Conservation (phyloP, 1,284 basidiomycete species). For the Mycosarcoma maydis region DNA sequence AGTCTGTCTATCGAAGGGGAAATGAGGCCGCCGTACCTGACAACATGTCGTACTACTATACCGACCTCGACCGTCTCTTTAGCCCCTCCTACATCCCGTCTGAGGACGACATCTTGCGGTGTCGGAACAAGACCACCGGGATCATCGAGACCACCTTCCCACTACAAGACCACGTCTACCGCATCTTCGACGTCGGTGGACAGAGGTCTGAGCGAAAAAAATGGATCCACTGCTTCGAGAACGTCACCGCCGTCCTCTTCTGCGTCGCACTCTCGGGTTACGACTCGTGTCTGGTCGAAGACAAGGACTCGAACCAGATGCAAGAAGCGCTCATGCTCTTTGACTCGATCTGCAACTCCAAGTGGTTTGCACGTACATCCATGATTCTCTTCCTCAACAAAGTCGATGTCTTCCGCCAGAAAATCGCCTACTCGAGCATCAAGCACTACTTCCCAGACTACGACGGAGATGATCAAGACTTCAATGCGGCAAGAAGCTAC, state of each 20-base stretch:
- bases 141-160: constrained; percentile 92
- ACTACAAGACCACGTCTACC: constrained; percentile 60
- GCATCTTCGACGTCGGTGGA: constrained; percentile 89
- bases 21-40: constrained; percentile 89
- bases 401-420: constrained; percentile 82
- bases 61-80: constrained; percentile 82
- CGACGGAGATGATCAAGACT: constrained; percentile 70
- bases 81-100: constrained; percentile 76
- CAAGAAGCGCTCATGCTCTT: constrained; percentile 94
- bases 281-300: constrained; percentile 92
- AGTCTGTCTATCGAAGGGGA: constrained; percentile 77
- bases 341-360: constrained; percentile 94
- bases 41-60: constrained; percentile 76
- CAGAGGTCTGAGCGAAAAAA: constrained; percentile 89
- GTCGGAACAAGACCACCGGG: constrained; percentile 86
- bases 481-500: constrained; percentile 81
- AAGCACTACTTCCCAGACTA: constrained; percentile 74
- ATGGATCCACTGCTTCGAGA: constrained; percentile 69
- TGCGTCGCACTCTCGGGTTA: constrained; percentile 86
- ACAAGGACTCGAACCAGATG: constrained; percentile 93
- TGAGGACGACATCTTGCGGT: constrained; percentile 81
- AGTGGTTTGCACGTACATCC: constrained; percentile 90
- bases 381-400: constrained; percentile 78
- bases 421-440: constrained; percentile 83
- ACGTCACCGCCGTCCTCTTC: constrained; percentile 81